Evolutionary conservation across 331 rosid genomes (phyloP), one percentile per base, ranked within the genome.

Genomic region (Telfairia occidentalis): DNA sequence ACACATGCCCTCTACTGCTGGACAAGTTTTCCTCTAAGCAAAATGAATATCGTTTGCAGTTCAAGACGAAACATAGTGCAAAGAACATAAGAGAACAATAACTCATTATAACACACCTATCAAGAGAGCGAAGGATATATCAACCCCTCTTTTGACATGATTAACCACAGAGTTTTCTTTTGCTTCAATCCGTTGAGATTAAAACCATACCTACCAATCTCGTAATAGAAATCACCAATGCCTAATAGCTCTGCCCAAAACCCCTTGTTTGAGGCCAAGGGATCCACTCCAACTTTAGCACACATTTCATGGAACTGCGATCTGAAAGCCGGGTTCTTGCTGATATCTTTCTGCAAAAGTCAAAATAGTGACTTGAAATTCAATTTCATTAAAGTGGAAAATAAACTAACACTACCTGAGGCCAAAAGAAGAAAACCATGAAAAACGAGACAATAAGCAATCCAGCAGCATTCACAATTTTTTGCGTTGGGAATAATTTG

Each of bases 221-320:
- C 98, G 59, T 91, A 94, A 80, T 94, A 91, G 87, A 94, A 94
- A 79, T 91, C 97, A 78, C 96, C 98, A 82, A 91, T 89, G 77
- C 97, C 96, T 78, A 94, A 81, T 4, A 94, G 96, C 96, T 94
- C 98, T n/a, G 98, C 96, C 97, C 97, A 94, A 76, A 94, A 94
- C 76, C 98, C 97, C 79, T 94, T 94, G 83, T 91, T 94, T 67
- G 96, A 94, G 65, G 97, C 97, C 81, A 89, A 86, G 64, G 98
- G 98, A 84, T 94, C 98, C 11, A 94, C 98, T 78, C 98, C 97
- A 81, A 94, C 96, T 82, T 91, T 91, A 18, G 96, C 87, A 81
- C 98, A 93, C 96, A 94, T 94, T 81, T 94, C 95, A 64, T 94
- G 98, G 78, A 94, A 94, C 80, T 91, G 98, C 55, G 98, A 91